A percentile compares a stretch with the other conserved stretches of the same genome.
Conservation (phyloP, 805 yeast species). For the Babjeviella inositovora region DNA sequence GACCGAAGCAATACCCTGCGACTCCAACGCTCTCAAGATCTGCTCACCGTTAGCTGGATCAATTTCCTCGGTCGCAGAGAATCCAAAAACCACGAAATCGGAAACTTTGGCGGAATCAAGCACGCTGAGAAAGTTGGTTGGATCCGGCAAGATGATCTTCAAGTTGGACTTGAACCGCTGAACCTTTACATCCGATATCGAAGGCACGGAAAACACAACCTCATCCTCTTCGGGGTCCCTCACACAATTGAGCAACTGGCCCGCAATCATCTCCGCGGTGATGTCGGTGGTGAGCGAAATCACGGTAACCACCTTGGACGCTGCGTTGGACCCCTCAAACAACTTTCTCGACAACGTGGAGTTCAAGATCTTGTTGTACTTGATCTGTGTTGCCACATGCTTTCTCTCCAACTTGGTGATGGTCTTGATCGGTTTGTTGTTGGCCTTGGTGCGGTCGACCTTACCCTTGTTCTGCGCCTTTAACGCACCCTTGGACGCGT, state of each 20-base stretch:
- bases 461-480: conserved; percentile 77
- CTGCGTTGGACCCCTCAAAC: conserved; percentile 69
- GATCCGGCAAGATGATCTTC: conserved; percentile 61
- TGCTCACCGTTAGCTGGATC: conserved; percentile 74
- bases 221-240: conserved; percentile 12
- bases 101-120: conserved; percentile 81
- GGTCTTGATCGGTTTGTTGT: conserved; percentile 17
- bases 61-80: conserved; percentile 78
- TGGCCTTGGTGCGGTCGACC: conserved; percentile 45
- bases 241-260: conserved; percentile 23
- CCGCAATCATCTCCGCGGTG: conserved; percentile 35
- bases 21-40: conserved; percentile 70
- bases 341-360: conserved; percentile 44
- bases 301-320: conserved; percentile 71
- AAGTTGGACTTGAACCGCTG: conserved; percentile 61
- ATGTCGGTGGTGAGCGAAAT: conserved; percentile 69
- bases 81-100: conserved; percentile 80
- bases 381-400: conserved; percentile 64
- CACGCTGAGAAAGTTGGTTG: conserved; percentile 45
- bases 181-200: conserved; percentile 34
- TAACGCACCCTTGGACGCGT: conserved; percentile 75
- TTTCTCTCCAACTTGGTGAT: conserved; percentile 48
- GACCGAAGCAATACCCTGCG: conserved; percentile 82
- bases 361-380: conserved; percentile 51
- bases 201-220: conserved; percentile 18